Evolutionary conservation across 2,329 filamentous ascomycete species (phyloP), one percentile per base, ranked within the genome.

Genomic region (Venturiaceae sp.): DNA sequence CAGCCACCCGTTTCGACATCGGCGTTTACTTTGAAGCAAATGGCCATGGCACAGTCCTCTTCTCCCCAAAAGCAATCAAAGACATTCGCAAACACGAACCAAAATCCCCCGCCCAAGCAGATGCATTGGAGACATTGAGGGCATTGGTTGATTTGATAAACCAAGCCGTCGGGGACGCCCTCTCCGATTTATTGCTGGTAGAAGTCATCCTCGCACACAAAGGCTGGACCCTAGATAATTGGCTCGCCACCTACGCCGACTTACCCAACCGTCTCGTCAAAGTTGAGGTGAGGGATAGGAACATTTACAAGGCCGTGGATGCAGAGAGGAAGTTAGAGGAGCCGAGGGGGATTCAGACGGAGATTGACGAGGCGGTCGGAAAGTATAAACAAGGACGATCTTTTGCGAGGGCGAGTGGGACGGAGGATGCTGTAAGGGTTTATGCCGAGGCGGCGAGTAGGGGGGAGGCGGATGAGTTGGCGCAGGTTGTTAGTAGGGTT

Each of bases 1-100:
- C 90, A n/a, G 94, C 94, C 39, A 85, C 89, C 67, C 89, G 92
- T 64, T 96, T 95, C 66, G 94, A 99, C 67, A 86, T 97, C 58
- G 94, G 94, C 59, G 90, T 97, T 56, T 99, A 99, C 77, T 99
- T 99, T 68, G 94, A 99, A 77, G 94, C 94, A 63, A 99, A 99
- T 70, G 94, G 94, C 32, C 94, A 99, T 73, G 94, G 94, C 64
- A 99, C 94, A 9, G 88, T 97, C 36, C 86, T 97, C 58, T 99
- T 99, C 80, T 95, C 90, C 1, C 83, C 87, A 60, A 85, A 89
- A 60, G 92, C 92, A 3, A 77, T 92, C 52, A 86, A 87, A 65
- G 81, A 83, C 53, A 95, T 99, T 75, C 55, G 33, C 26, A 81
- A 80, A 64, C 87, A 87, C 61, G 82, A 90, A 69, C 92, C 94